Conservation (phyloP, 345 rosid genomes). For the Eucalyptus viminalis region DNA sequence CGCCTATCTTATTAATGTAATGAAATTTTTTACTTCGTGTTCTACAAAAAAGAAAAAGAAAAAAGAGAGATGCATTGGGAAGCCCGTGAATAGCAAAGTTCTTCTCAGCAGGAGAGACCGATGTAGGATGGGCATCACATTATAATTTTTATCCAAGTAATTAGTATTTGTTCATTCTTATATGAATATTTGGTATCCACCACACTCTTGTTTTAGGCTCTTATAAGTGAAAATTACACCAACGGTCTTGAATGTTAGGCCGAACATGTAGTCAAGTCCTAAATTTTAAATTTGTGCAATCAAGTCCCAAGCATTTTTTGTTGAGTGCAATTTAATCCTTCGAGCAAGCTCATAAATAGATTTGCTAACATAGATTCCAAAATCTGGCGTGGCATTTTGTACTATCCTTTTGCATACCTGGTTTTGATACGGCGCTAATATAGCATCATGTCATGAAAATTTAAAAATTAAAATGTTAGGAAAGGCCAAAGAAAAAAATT, state of each 20-base stretch:
- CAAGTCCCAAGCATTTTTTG: neutral
- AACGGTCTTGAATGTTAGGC: fast-evolving
- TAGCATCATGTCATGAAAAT: neutral
- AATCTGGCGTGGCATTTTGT: fast-evolving
- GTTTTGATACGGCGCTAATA: fast-evolving
- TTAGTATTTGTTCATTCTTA: fast-evolving
- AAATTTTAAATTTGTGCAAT: neutral
- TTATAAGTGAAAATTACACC: neutral
- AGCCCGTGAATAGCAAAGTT: fast-evolving
- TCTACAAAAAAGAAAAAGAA: too few species aligned
- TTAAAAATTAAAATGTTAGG: neutral
- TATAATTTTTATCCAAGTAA: neutral
- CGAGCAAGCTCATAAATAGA: fast-evolving
- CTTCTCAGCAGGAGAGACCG: fast-evolving
- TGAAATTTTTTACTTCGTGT: too few species aligned
- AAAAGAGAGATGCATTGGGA: fast-evolving
- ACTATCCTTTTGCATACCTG: neutral
- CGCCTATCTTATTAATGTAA: too few species aligned
- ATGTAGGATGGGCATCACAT: neutral
- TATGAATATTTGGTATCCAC: neutral
- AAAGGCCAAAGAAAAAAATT: neutral
- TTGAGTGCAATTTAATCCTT: neutral
- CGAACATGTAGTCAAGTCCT: fast-evolving
- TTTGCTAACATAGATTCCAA: neutral
- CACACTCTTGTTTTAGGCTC: neutral